Base-by-base conservation (phyloP, 306 rosid genomes). In the Boehmeria nivea region DNA sequence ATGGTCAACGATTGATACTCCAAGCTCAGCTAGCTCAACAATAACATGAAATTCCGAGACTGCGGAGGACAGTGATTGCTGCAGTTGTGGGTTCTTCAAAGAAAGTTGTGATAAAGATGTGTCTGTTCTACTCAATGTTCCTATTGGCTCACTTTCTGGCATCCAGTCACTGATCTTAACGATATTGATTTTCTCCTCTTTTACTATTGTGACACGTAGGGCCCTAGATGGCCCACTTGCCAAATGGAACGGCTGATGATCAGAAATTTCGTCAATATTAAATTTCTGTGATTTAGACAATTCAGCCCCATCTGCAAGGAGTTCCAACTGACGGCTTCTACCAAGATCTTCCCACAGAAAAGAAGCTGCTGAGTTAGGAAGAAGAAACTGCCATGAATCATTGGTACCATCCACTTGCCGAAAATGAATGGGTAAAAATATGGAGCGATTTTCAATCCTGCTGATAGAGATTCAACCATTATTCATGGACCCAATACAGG, bases 311-410 rank as follows among this genome's bases (percentile, higher is more conserved):
- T 91, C 96, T 61, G 75, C 84, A 22, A 81, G 47, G 52, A 87
- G 74, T 72, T 91, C 99, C 76, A 91, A 63, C 43, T 82, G 68
- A 47, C 43, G 96, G 63, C 89, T 81, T 78, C 96, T 82, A 72
- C 96, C 99, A 64, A 87, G 85, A 77, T 91, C 99, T 77, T 87
- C 99, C 99, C 99, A 91, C 46, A 87, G 55, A 78, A 91, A 91
- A 20, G 99, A 80, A 70, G 84, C 79, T 40, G 96, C 78, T 19
- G 89, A 60, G 57, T 81, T 84, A 34, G 99, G 93, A 75, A 69
- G 83, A 64, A 87, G 96, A 71, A 82, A 63, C 63, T 77, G 72
- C 99, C 99, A 91, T 10, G 96, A 87, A 73, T 84, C 95, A 54
- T 66, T 42, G 9, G 70, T 57, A 63, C 96, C 95, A 67, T 82